Evolutionary conservation across 2,329 filamentous ascomycete genomes (phyloP).

Genomic region (Nemania abortiva): DNA sequence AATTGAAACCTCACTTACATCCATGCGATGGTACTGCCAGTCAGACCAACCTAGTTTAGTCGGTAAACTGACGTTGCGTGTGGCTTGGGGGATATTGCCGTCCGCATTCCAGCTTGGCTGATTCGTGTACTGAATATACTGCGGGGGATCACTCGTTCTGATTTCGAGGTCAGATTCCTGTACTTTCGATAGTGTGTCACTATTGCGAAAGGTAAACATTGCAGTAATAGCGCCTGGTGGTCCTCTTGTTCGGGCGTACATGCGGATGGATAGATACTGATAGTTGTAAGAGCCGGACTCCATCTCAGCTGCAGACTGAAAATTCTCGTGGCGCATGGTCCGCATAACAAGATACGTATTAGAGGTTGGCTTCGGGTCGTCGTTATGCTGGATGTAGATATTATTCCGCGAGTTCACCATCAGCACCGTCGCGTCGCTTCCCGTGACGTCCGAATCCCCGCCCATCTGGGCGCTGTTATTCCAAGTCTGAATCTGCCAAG

Average conservation of each 20-base stretch:
- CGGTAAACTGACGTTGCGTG: constrained; percentile 55
- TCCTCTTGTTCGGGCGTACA: constrained; percentile 63
- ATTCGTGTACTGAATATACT: constrained; percentile 62
- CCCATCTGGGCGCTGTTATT: constrained; percentile 51
- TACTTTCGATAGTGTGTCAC: constrained; percentile 44
- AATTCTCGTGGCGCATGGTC: constrained; percentile 57
- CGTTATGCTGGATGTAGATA: constrained; percentile 60
- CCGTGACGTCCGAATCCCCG: constrained; percentile 43
- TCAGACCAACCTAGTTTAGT: constrained; percentile 57
- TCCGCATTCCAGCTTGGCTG: constrained; percentile 60
- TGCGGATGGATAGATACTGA: constrained; percentile 59
- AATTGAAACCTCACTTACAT: constrained; percentile 42
- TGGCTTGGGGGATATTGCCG: constrained; percentile 58
- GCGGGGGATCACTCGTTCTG: constrained; percentile 54
- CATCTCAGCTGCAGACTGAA: constrained; percentile 64
- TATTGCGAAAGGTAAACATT: constrained; percentile 63
- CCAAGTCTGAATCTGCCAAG: constrained; percentile 54
- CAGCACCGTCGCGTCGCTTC: constrained; percentile 52
- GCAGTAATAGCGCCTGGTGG: constrained; percentile 62
- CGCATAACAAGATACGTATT: constrained; percentile 62
- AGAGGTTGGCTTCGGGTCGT: constrained; percentile 49
- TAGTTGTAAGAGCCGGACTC: constrained; percentile 54
- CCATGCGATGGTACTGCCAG: constrained; percentile 64
- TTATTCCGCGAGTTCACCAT: constrained; percentile 58
- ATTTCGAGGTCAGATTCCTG: constrained; percentile 58